These are phyloP conservation scores for Calocera viscosa DNA, from an alignment of 768 basidiomycete species.

Conservation along the genomic window DNA sequence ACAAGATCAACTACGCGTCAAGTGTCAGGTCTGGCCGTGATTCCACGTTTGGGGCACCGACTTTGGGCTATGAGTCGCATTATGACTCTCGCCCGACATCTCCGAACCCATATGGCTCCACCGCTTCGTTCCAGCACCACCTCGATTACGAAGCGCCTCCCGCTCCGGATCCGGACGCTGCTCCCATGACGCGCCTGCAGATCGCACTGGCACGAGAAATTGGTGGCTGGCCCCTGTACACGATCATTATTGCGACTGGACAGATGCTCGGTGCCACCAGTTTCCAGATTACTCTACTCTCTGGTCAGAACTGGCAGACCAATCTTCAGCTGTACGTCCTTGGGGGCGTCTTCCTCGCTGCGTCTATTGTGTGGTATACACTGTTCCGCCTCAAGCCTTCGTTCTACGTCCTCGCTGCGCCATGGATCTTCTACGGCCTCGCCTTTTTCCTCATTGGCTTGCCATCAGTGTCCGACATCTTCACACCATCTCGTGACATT, in stretches of 20 bases:
- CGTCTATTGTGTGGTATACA: conserved; percentile 79
- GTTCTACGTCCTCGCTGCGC: conserved; percentile 68
- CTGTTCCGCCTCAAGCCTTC: conserved; percentile 83
- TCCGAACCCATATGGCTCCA: conserved; percentile 1
- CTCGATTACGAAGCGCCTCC: not conserved
- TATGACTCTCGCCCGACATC: conserved; percentile 63
- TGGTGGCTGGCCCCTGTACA: conserved; percentile 81
- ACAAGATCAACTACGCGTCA: conserved; percentile 71
- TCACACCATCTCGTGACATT: conserved; percentile 50
- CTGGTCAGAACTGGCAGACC: conserved; percentile 73
- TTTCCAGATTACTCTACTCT: conserved; percentile 85
- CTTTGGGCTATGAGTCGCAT: conserved; percentile 31
- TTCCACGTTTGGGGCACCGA: conserved; percentile 60
- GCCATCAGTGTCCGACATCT: conserved; percentile 53
- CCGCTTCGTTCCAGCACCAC: not conserved
- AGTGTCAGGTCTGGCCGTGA: conserved; percentile 68
- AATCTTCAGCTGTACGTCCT: conserved; percentile 78
- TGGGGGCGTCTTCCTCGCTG: conserved; percentile 74
- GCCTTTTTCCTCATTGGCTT: conserved; percentile 88
- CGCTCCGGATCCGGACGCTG: conserved; percentile 33
- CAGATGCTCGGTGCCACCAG: conserved; percentile 87
- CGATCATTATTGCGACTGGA: conserved; percentile 74
- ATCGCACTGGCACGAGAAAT: conserved; percentile 71
- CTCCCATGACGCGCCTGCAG: conserved; percentile 71
- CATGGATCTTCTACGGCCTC: conserved; percentile 83